These are phyloP conservation scores for Tephrocybe rancida DNA, from an alignment of 768 basidiomycete species.

Conservation along the genomic window DNA sequence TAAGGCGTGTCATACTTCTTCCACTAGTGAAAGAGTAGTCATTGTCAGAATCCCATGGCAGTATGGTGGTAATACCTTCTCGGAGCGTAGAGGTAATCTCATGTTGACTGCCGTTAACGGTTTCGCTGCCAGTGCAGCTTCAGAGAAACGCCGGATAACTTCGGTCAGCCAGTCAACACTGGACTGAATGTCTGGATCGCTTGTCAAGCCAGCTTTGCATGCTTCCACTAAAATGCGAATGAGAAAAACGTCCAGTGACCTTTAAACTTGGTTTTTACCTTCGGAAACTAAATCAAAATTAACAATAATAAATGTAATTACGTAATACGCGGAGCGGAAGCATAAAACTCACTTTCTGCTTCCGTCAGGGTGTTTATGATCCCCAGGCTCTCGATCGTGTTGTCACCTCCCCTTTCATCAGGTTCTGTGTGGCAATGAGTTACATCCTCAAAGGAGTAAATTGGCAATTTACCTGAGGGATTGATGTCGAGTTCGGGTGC, in stretches of 20 bases:
- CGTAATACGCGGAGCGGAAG: constrained; percentile 18
- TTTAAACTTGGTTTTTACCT: constrained; percentile 42
- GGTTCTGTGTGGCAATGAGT: constrained; percentile 41
- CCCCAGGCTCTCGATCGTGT: constrained; percentile 73
- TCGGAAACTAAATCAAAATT: constrained; percentile 47
- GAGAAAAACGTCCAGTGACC: neutral
- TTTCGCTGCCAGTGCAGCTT: constrained; percentile 58
- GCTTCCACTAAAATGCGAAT: constrained; percentile 57
- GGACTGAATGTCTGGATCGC: constrained; percentile 50
- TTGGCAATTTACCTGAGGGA: constrained; percentile 37
- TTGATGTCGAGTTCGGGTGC: constrained; percentile 42
- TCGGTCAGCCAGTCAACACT: constrained; percentile 87
- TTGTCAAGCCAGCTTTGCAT: constrained; percentile 58
- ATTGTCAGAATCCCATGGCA: neutral
- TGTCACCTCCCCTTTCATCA: constrained; percentile 69
- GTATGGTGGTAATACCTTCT: constrained; percentile 54
- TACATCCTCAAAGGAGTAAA: neutral
- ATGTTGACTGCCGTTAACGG: constrained; percentile 67
- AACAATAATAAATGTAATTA: too few relatives aligned
- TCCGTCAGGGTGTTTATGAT: constrained; percentile 64
- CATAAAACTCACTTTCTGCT: constrained; percentile 59
- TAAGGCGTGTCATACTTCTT: constrained; percentile 66
- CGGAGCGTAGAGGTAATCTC: constrained; percentile 53
- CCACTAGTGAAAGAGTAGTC: constrained; percentile 51
- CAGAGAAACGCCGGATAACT: constrained; percentile 70